Evolutionary conservation across 148 eudicot species (phyloP).

Genomic region (Camellia granthamiana): DNA sequence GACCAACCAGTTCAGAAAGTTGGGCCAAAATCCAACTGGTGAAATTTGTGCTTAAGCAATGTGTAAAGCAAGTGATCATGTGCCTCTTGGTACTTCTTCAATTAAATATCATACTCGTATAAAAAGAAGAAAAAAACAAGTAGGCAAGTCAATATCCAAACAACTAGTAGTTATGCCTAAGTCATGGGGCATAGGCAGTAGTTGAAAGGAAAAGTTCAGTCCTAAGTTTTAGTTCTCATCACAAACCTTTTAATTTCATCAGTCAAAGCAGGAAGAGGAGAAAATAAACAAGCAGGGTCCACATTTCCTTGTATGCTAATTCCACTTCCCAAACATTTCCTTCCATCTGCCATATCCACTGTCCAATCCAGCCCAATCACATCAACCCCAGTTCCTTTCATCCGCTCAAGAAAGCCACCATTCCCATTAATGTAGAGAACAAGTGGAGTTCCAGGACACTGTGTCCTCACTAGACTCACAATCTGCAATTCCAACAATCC

Average conservation of each 20-base stretch:
- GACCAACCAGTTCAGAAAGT: background rate
- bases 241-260: conserved; percentile 86
- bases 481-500: conserved; percentile 45
- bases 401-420: conserved; percentile 89
- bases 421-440: conserved; percentile 95
- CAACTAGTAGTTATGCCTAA: background rate
- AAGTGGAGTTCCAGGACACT: conserved; percentile 84
- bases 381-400: conserved; percentile 89
- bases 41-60: background rate
- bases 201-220: background rate
- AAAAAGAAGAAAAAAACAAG: background rate
- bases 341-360: conserved; percentile 97
- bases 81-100: background rate
- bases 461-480: conserved; percentile 56
- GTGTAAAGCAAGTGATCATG: background rate
- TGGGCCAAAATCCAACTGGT: background rate
- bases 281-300: conserved; percentile 82
- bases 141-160: background rate
- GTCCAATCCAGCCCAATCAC: conserved; percentile 99
- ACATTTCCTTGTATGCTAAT: conserved; percentile 90
- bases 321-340: conserved; percentile 70
- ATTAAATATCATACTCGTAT: background rate
- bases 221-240: background rate
- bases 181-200: background rate
- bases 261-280: conserved; percentile 79